These are phyloP conservation scores for Boletus reticuloceps DNA, from an alignment of 768 basidiomycete species.

Conservation along the genomic window DNA sequence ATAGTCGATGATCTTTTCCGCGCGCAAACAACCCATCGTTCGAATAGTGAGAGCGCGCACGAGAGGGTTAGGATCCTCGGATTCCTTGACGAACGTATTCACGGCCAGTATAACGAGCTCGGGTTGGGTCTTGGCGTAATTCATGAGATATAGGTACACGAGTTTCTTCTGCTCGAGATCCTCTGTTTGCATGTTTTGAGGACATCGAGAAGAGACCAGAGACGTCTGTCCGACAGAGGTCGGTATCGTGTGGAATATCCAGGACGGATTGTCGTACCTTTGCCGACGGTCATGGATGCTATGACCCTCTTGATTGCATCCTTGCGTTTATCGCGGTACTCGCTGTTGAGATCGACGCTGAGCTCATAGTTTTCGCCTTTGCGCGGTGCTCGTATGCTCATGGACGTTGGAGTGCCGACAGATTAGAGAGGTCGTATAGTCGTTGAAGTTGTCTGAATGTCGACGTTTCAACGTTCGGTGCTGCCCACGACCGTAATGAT, in stretches of 20 bases:
- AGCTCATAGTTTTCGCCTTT: constrained; percentile 98
- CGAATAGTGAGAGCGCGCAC: constrained; percentile 95
- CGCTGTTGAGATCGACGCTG: constrained; percentile 93
- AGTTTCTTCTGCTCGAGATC: constrained; percentile 99
- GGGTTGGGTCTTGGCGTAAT: constrained; percentile 98
- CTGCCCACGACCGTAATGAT: no score
- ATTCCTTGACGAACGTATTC: constrained; percentile 98
- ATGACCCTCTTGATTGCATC: constrained; percentile 98
- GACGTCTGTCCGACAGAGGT: constrained; percentile 55
- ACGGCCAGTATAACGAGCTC: constrained; percentile 99
- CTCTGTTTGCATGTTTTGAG: constrained; percentile 99
- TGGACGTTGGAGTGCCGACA: constrained; percentile 16
- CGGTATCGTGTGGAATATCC: constrained; percentile 4
- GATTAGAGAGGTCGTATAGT: neutral
- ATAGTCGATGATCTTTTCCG: constrained; percentile 99
- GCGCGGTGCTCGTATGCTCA: constrained; percentile 54
- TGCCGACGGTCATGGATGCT: constrained; percentile 98
- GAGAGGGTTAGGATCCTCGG: constrained; percentile 94
- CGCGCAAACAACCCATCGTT: constrained; percentile 95
- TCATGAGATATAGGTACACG: constrained; percentile 99
- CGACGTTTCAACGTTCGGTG: no score
- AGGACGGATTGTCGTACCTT: constrained; percentile 54
- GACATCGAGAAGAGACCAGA: constrained; percentile 96
- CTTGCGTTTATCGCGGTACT: constrained; percentile 92
- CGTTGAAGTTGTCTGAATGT: no score